Percentiles rank a stretch among this genome's conserved stretches.
Evolutionary conservation across 1,139 yeast species (phyloP).

Genomic region (Sugiyamaella castrensis): DNA sequence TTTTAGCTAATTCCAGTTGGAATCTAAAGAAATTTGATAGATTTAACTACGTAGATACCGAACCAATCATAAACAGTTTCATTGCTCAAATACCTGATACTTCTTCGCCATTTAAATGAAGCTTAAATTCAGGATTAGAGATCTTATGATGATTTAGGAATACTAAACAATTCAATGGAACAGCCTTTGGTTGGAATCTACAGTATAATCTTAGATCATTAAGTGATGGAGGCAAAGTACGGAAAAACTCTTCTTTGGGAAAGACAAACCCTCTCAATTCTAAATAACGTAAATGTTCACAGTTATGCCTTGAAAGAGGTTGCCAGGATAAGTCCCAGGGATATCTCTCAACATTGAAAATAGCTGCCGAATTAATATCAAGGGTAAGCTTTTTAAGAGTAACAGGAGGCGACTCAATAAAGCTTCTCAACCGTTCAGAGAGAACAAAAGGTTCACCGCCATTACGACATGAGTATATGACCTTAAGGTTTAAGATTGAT

Average conservation of each 20-base stretch:
- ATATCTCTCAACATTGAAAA: constrained; percentile 12
- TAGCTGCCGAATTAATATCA: constrained; percentile 17
- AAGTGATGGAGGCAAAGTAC: constrained; percentile 20
- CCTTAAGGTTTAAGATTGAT: constrained; percentile 19
- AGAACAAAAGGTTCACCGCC: constrained; percentile 17
- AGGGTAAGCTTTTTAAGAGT: constrained; percentile 19
- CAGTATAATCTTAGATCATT: constrained; percentile 11
- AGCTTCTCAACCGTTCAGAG: constrained; percentile 23
- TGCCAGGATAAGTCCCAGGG: constrained; percentile 25
- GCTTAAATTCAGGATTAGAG: neutral
- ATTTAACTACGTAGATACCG: too few relatives aligned
- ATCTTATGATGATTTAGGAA: constrained; percentile 1
- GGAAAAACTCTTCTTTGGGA: constrained; percentile 23
- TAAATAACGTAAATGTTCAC: constrained; percentile 17
- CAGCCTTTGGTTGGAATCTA: constrained; percentile 1
- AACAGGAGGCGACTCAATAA: constrained; percentile 26
- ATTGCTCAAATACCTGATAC: neutral
- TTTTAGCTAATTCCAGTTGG: neutral
- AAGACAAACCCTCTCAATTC: constrained; percentile 26
- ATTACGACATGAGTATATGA: constrained; percentile 22
- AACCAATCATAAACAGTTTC: neutral
- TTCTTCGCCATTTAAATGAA: constrained; percentile 5
- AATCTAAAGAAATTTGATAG: neutral
- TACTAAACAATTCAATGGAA: constrained; percentile 13
- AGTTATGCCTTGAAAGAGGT: constrained; percentile 22